Conservation (phyloP, 768 basidiomycete species). For the Pleurotus djamor region DNA sequence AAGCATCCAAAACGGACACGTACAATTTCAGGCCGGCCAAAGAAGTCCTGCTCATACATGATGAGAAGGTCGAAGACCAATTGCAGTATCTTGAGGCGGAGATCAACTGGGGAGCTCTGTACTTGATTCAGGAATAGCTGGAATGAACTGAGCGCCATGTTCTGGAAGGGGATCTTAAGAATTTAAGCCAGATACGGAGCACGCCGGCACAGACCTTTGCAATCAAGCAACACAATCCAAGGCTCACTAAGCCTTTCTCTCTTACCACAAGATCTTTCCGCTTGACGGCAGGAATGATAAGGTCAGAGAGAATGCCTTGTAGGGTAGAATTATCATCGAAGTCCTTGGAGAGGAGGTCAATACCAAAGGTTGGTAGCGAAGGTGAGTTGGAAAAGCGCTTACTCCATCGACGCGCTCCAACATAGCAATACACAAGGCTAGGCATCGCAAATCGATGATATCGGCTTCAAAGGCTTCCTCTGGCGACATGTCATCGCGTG, state of each 20-base stretch:
- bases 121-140: constrained; percentile 86
- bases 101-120: constrained; percentile 68
- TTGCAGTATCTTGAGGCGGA: constrained; percentile 79
- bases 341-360: constrained; percentile 46
- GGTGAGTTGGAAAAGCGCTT: constrained; percentile 24
- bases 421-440: constrained; percentile 82
- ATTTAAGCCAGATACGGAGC: too few species aligned
- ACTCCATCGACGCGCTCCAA: constrained; percentile 91
- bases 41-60: constrained; percentile 83
- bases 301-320: constrained; percentile 76
- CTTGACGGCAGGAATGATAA: constrained; percentile 89
- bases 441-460: constrained; percentile 75
- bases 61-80: constrained; percentile 89
- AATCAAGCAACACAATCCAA: constrained; percentile 86
- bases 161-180: constrained; percentile 23
- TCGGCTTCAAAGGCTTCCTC: constrained; percentile 69
- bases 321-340: constrained; percentile 80
- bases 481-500: constrained; percentile 59
- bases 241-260: constrained; percentile 75
- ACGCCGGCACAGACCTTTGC: constrained; percentile 47
- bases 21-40: constrained; percentile 45
- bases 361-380: constrained; percentile 3
- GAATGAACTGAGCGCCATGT: constrained; percentile 67
- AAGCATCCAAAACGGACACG: not conserved
- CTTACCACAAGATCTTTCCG: constrained; percentile 82